These are phyloP conservation scores for Lagenidium giganteum DNA, from an alignment of 352 stramenopile genomes.

Conservation along the genomic window DNA sequence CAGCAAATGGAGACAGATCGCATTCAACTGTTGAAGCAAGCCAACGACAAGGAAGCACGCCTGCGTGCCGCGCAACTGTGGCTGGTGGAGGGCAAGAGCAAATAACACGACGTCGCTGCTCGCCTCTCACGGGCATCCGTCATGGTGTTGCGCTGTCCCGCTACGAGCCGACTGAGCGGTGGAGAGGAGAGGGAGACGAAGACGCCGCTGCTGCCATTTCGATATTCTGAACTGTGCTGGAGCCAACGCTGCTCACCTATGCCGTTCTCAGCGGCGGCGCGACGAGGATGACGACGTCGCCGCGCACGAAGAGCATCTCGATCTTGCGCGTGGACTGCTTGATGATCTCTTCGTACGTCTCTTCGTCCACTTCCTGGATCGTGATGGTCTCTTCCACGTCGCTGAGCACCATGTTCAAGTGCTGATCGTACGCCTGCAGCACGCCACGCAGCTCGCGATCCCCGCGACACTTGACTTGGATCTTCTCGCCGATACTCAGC, in stretches of 20 bases:
- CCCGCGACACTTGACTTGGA: slow-evolving; percentile 98
- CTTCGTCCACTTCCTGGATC: slow-evolving; percentile 92
- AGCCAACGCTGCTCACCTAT: no score
- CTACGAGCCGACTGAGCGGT: no score
- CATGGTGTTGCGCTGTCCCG: no score
- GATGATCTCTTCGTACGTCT: slow-evolving; percentile 96
- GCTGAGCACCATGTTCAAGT: slow-evolving; percentile 98
- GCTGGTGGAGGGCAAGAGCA: slow-evolving; percentile 20
- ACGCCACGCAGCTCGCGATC: slow-evolving; percentile 94
- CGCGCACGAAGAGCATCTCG: slow-evolving; percentile 98
- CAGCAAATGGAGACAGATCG: slow-evolving; percentile 57
- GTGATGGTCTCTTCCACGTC: slow-evolving; percentile 98
- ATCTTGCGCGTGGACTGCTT: slow-evolving; percentile 90
- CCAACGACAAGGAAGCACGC: slow-evolving; percentile 25
- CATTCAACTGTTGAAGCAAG: slow-evolving; percentile 19
- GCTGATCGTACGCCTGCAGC: slow-evolving; percentile 97
- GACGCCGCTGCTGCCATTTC: no score
- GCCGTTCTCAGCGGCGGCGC: slow-evolving; percentile 93
- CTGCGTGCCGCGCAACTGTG: slow-evolving; percentile 44
- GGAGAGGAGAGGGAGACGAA: no score
- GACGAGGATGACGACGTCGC: slow-evolving; percentile 97
- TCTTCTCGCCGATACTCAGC: slow-evolving; percentile 95
- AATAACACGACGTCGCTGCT: no score
- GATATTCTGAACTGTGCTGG: no score
- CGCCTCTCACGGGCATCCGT: no score